Evolutionary conservation across 805 yeast genomes (phyloP).

Genomic region (Yamadazyma phyllophila): DNA sequence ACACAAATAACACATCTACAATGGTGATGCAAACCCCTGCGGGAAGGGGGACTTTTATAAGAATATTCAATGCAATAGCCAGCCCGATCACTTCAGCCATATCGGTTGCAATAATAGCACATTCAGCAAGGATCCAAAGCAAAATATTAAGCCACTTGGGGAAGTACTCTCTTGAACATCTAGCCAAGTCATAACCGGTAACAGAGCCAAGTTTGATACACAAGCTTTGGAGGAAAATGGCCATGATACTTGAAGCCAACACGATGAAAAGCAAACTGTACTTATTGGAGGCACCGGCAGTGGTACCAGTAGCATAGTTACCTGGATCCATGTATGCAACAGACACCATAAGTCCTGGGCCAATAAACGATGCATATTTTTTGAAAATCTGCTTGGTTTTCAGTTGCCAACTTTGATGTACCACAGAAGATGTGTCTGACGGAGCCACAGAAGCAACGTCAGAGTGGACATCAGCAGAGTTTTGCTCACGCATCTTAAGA

Average conservation of each 20-base stretch:
- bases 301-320: conserved; percentile 47
- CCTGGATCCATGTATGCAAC: conserved; percentile 57
- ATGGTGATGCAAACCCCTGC: conserved; percentile 48
- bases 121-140: conserved; percentile 45
- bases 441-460: background rate
- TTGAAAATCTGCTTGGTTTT: background rate
- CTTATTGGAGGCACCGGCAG: conserved; percentile 46
- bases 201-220: conserved; percentile 49
- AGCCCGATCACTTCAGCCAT: conserved; percentile 54
- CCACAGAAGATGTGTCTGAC: background rate
- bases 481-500: no score
- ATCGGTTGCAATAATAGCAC: conserved; percentile 51
- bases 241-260: conserved; percentile 42
- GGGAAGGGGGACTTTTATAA: conserved; percentile 44
- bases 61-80: conserved; percentile 49
- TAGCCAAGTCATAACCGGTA: conserved; percentile 47
- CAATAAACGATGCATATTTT: conserved; percentile 41
- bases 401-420: background rate
- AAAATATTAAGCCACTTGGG: conserved; percentile 38
- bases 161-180: conserved; percentile 40
- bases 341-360: conserved; percentile 48
- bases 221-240: conserved; percentile 44
- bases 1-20: conserved; percentile 44
- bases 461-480: no score
- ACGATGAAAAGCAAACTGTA: conserved; percentile 44